Conservation (phyloP, 2,329 filamentous ascomycete species). For the Ascochyta koolunga region DNA sequence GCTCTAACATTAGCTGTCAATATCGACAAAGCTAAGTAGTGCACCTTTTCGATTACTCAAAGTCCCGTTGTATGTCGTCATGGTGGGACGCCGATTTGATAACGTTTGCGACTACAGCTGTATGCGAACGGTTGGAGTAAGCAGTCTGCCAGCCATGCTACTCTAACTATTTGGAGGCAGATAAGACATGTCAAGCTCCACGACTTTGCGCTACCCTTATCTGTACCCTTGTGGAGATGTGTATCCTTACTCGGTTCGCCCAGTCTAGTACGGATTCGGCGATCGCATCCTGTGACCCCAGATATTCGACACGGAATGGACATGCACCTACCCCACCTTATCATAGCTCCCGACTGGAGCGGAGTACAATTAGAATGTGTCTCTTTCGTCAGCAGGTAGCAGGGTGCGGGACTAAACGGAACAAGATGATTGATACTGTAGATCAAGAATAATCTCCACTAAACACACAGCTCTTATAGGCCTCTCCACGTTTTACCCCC, state of each 20-base stretch:
- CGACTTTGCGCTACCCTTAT: conserved; percentile 5
- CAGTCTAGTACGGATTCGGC: neutral
- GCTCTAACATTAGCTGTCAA: conserved; percentile 25
- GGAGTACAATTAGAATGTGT: too few relatives aligned
- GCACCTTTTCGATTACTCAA: neutral
- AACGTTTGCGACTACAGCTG: neutral
- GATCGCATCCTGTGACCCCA: conserved; percentile 1
- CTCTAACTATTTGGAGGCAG: conserved; percentile 8
- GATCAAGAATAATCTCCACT: too few relatives aligned
- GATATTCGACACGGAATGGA: conserved; percentile 3
- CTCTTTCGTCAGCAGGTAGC: too few relatives aligned
- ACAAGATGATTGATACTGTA: too few relatives aligned
- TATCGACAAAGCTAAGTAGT: conserved; percentile 19
- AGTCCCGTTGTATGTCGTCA: neutral
- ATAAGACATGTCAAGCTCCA: conserved; percentile 9
- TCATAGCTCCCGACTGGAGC: neutral
- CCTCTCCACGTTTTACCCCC: too few relatives aligned
- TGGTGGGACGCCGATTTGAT: neutral
- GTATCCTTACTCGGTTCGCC: conserved; percentile 3
- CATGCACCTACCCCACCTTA: conserved; percentile 12
- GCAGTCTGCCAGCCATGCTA: neutral
- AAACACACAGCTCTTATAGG: too few relatives aligned
- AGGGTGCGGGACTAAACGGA: too few relatives aligned
- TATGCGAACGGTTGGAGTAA: neutral
- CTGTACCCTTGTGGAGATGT: neutral